phyloP scores from a whole-genome alignment of 192 early-diverging fungal species.

The Entomortierella parvispora region DNA sequence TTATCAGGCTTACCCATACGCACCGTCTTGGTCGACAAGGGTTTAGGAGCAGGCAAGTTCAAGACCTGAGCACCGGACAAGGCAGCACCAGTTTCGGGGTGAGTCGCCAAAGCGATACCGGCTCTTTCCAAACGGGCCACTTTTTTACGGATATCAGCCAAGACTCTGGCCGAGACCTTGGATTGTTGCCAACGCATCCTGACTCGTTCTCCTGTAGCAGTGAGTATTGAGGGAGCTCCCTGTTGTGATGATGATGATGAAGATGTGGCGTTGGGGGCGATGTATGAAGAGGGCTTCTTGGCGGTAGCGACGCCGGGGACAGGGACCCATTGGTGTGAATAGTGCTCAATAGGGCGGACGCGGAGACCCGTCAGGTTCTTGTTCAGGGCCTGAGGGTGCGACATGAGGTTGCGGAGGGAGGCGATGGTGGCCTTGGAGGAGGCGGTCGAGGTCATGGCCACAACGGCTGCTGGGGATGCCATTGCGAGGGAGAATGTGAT shows the following conservation, averaged over 20 bases:
- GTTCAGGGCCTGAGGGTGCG: conserved; percentile 30
- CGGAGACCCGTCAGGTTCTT: conserved; percentile 39
- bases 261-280: background rate
- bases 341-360: conserved; percentile 33
- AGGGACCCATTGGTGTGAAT: conserved; percentile 43
- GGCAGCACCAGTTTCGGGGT: conserved; percentile 45
- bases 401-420: conserved; percentile 43
- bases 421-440: conserved; percentile 29
- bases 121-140: conserved; percentile 36
- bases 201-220: conserved; percentile 35
- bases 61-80: conserved; percentile 32
- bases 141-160: conserved; percentile 48
- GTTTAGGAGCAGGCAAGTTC: conserved; percentile 38
- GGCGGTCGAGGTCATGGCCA: conserved; percentile 37
- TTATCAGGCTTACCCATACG: conserved; percentile 52
- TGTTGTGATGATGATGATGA: conserved; percentile 20
- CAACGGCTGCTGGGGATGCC: conserved; percentile 44
- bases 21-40: conserved; percentile 41
- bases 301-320: conserved; percentile 44
- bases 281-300: conserved; percentile 4
- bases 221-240: conserved; percentile 49
- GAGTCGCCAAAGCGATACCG: conserved; percentile 39
- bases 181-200: conserved; percentile 49
- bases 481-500: conserved; percentile 4
- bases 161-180: conserved; percentile 43